Evolutionary conservation across 345 rosid species (phyloP).

Genomic region (Citrus cavaleriei): DNA sequence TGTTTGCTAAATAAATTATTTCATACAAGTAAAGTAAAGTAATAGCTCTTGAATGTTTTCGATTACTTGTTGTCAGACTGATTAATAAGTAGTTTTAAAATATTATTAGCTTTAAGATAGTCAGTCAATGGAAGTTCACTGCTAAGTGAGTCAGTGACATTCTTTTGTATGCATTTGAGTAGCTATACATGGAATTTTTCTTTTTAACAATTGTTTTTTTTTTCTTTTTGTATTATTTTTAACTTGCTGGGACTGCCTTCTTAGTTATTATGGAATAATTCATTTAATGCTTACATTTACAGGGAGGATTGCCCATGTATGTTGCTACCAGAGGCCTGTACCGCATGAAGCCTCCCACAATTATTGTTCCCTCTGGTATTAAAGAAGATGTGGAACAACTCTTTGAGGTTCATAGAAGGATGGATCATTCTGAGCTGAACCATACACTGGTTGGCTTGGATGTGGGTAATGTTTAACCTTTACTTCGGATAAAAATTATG

Average conservation of each 20-base stretch:
- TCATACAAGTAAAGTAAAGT: neutral
- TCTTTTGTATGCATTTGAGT: neutral
- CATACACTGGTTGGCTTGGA: conserved; percentile 73
- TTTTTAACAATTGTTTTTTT: no score
- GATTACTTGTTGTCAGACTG: neutral
- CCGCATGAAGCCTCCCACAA: conserved; percentile 83
- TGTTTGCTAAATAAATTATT: neutral
- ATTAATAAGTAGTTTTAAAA: neutral
- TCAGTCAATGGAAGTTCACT: neutral
- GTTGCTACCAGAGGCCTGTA: conserved; percentile 86
- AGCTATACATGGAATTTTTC: neutral
- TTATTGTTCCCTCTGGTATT: conserved; percentile 59
- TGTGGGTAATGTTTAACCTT: conserved; percentile 53
- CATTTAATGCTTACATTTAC: neutral
- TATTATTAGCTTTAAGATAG: neutral
- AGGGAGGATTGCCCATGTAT: conserved; percentile 98
- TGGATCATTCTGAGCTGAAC: conserved; percentile 80
- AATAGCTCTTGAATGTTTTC: neutral
- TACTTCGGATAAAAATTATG: neutral
- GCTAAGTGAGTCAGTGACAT: no score
- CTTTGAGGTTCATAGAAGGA: conserved; percentile 69
- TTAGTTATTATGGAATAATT: neutral
- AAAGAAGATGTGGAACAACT: conserved; percentile 73
- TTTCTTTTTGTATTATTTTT: no score
- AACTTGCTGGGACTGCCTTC: neutral